phyloP scores from a whole-genome alignment of 2,329 filamentous ascomycete genomes.

The Phialophora macrospora region DNA sequence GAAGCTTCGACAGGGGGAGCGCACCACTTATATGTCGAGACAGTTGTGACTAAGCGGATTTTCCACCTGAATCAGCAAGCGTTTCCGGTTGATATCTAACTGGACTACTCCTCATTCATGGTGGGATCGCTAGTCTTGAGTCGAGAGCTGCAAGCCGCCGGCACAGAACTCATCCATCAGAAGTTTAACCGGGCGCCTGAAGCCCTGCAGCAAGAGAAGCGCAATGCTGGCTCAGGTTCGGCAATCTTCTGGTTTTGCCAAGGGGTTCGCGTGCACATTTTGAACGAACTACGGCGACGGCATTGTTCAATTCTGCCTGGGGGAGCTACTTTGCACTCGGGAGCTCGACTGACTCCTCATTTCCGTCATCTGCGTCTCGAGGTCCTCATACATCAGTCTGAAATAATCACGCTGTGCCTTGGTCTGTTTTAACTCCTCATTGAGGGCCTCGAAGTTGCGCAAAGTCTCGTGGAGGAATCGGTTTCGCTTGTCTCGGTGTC shows the following conservation, averaged over 20 bases:
- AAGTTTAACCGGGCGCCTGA: background rate
- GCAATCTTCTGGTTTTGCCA: background rate
- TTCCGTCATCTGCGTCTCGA: constrained; percentile 18
- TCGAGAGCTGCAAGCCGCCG: background rate
- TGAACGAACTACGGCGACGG: background rate
- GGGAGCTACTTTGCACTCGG: background rate
- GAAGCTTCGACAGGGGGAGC: background rate
- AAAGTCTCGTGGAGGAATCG: constrained; percentile 20
- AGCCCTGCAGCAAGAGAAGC: background rate
- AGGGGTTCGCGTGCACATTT: background rate
- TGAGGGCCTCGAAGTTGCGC: constrained; percentile 18
- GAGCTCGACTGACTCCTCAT: constrained; percentile 4
- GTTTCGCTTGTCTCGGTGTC: constrained; percentile 21
- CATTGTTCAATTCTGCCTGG: background rate
- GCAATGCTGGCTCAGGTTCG: background rate
- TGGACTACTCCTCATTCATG: background rate
- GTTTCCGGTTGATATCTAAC: background rate
- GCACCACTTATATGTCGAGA: background rate
- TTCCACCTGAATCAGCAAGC: constrained; percentile 1
- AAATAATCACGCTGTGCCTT: constrained; percentile 16
- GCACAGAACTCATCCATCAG: background rate
- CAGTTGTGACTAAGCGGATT: background rate
- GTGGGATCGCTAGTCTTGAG: background rate
- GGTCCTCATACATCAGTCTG: constrained; percentile 19
- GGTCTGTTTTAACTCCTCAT: constrained; percentile 18